phyloP scores from a whole-genome alignment of 75 land plant genomes.

The Sequoiadendron giganteum region DNA sequence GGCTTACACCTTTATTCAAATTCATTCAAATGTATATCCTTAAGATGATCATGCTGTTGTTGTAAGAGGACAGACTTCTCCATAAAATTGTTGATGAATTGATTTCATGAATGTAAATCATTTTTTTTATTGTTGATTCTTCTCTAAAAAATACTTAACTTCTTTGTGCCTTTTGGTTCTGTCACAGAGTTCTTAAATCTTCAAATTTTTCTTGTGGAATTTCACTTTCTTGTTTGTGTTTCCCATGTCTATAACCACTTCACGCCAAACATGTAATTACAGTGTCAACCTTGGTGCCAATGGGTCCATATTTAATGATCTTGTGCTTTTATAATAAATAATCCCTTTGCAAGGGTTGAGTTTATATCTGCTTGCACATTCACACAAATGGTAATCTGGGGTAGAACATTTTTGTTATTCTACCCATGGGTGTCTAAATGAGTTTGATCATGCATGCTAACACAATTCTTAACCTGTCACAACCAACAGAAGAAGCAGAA shows the following conservation, averaged over 20 bases:
- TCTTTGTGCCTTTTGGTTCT: neutral
- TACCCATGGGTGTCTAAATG: neutral
- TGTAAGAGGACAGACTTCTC: neutral
- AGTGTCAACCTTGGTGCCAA: neutral
- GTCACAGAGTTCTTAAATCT: neutral
- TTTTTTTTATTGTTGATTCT: neutral
- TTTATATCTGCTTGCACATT: no score
- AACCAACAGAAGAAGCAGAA: no score
- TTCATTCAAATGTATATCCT: neutral
- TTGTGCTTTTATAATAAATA: neutral
- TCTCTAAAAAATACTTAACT: neutral
- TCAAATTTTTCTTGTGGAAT: neutral
- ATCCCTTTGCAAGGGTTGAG: neutral
- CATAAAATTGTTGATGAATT: neutral
- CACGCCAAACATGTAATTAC: neutral
- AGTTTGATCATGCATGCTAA: neutral
- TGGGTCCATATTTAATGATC: neutral
- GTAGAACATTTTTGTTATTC: neutral
- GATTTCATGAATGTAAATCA: neutral
- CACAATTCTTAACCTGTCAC: neutral
- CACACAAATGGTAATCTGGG: neutral
- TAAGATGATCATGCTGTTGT: neutral
- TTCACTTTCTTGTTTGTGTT: neutral
- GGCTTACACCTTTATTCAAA: neutral
- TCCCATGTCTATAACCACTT: neutral